phyloP scores from a whole-genome alignment of 2,329 filamentous ascomycete genomes.

The Elsinoe necatrix region DNA sequence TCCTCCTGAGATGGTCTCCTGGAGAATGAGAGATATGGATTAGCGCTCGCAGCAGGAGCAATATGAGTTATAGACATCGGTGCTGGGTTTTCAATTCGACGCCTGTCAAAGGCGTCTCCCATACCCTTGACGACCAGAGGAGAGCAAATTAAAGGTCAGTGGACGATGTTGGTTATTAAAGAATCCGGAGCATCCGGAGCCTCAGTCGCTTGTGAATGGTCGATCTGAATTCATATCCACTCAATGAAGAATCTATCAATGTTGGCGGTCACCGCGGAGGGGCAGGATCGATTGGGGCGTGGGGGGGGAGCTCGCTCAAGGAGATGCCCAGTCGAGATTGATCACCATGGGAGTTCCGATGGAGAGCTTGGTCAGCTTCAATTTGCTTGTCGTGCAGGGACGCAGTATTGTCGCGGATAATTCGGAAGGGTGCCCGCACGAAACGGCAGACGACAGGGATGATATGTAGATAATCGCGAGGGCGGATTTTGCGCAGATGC shows the following conservation, averaged over 20 bases:
- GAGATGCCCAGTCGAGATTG: background rate
- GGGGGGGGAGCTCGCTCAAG: too few relatives aligned
- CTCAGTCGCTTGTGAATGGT: background rate
- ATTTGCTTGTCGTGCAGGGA: background rate
- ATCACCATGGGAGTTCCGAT: background rate
- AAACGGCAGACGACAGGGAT: background rate
- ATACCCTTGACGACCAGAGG: background rate
- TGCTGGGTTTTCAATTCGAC: background rate
- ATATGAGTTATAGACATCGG: background rate
- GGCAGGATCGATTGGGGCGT: too few relatives aligned
- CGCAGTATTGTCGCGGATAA: background rate
- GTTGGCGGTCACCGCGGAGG: too few relatives aligned
- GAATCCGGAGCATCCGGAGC: background rate
- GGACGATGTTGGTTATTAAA: background rate
- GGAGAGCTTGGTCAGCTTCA: background rate
- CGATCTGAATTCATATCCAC: background rate
- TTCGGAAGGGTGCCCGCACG: background rate
- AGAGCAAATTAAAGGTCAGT: background rate
- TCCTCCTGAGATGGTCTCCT: background rate
- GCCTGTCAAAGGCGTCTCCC: background rate
- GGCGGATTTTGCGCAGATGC: background rate
- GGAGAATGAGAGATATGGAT: background rate
- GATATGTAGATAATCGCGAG: background rate
- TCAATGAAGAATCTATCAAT: background rate
- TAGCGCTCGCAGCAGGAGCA: background rate